phyloP scores from a whole-genome alignment of 208 protist genomes.

The Spongospora subterranea region DNA sequence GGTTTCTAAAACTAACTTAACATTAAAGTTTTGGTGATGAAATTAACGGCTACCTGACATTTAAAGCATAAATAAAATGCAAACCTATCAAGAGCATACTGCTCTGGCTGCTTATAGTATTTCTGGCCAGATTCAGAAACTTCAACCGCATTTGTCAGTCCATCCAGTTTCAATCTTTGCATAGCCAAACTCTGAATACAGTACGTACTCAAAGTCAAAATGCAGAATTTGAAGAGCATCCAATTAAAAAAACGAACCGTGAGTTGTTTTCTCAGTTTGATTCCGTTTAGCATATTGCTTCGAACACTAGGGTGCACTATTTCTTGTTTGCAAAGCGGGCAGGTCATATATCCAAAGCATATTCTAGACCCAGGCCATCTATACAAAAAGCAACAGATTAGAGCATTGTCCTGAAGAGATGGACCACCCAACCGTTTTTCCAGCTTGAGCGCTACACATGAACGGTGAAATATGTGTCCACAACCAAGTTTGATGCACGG shows the following conservation, averaged over 20 bases:
- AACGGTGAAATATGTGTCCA: conserved; percentile 75
- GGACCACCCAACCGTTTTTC: conserved; percentile 33
- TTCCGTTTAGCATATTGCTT: not conserved
- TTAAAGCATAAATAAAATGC: conserved; percentile 52
- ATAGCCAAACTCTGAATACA: not conserved
- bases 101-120: conserved; percentile 17
- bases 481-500: conserved; percentile 76
- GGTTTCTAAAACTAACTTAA: conserved; percentile 15
- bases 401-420: not conserved
- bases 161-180: not conserved
- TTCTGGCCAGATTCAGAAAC: not conserved
- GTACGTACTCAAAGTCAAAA: not conserved
- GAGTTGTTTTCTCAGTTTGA: not conserved
- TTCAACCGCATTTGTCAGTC: not conserved
- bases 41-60: not conserved
- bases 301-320: conserved; percentile 69
- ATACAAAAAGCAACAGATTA: not conserved
- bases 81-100: conserved; percentile 54
- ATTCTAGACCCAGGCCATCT: conserved; percentile 73
- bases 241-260: not conserved
- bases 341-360: conserved; percentile 73
- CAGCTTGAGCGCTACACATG: conserved; percentile 68
- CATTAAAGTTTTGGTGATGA: not conserved
- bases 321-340: conserved; percentile 74
- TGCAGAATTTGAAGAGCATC: not conserved